Evolutionary conservation across 148 eudicot species (phyloP).

Genomic region (Diospyros kaki): DNA sequence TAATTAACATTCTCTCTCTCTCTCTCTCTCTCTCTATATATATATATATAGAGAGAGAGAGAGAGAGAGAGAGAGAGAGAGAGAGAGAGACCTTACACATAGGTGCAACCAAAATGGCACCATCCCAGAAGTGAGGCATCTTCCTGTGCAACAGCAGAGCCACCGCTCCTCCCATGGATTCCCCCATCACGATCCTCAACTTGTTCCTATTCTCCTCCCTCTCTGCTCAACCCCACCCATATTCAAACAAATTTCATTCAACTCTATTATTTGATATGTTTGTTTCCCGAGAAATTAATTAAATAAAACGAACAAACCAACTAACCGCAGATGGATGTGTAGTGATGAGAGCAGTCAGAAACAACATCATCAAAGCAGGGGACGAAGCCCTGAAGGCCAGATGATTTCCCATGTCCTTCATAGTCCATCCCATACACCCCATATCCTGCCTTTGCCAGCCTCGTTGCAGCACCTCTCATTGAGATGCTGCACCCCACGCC

Average conservation of each 20-base stretch:
- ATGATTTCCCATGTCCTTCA: conserved; percentile 91
- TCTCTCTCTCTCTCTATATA: too few relatives aligned
- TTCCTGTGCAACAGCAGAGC: conserved; percentile 56
- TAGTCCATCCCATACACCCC: conserved; percentile 82
- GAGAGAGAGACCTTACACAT: conserved; percentile 62
- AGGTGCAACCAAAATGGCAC: conserved; percentile 83
- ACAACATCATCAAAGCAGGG: conserved; percentile 67
- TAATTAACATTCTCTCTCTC: too few relatives aligned
- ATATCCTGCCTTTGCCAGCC: conserved; percentile 72
- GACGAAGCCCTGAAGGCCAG: conserved; percentile 64
- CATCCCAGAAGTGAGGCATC: conserved; percentile 79
- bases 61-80: neutral
- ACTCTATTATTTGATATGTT: too few relatives aligned
- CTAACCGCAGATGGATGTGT: conserved; percentile 58
- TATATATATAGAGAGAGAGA: too few relatives aligned
- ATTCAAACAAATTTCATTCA: too few relatives aligned
- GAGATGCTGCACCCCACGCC: conserved; percentile 93
- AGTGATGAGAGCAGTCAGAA: conserved; percentile 54
- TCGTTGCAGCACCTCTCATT: conserved; percentile 66
- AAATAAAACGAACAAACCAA: neutral
- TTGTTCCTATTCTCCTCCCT: conserved; percentile 50
- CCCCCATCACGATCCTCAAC: conserved; percentile 67
- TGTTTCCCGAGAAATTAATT: too few relatives aligned
- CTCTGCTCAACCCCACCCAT: conserved; percentile 29
- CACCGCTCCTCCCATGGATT: conserved; percentile 98